Conservation (phyloP, 768 basidiomycete genomes). For the Phlegmacium glaucopus region DNA sequence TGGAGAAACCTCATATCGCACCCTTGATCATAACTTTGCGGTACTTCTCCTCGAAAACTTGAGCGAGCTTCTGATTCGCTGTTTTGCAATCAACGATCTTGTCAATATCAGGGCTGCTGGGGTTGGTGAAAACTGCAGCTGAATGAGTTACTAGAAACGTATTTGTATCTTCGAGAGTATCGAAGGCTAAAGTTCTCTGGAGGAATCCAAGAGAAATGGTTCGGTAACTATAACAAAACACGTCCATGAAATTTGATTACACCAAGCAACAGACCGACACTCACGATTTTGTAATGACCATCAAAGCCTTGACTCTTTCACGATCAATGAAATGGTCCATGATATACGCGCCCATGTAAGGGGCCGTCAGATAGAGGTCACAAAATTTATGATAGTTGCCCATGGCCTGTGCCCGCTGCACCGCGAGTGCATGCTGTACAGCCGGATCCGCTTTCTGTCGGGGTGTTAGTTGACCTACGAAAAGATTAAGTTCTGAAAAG, state of each 20-base stretch:
- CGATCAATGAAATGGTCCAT: conserved; percentile 98
- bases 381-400: conserved; percentile 96
- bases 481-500: conserved; percentile 83
- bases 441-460: conserved; percentile 79
- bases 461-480: conserved; percentile 95
- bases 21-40: conserved; percentile 89
- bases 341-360: conserved; percentile 98
- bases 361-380: conserved; percentile 75
- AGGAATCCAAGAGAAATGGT: conserved; percentile 76
- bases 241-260: neutral
- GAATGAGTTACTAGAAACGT: conserved; percentile 71
- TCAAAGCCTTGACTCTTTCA: conserved; percentile 82
- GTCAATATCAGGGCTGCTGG: conserved; percentile 55
- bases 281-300: conserved; percentile 92
- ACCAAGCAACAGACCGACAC: conserved; percentile 27
- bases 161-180: conserved; percentile 55
- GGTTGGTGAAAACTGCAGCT: conserved; percentile 54
- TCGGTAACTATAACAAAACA: conserved; percentile 58
- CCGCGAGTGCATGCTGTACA: conserved; percentile 85
- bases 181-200: conserved; percentile 81
- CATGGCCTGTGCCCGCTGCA: conserved; percentile 85
- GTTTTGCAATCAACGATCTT: conserved; percentile 73
- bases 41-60: conserved; percentile 77
- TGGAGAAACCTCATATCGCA: conserved; percentile 58
- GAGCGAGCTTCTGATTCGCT: conserved; percentile 50